Base-by-base conservation (phyloP, 352 stramenopile genomes). In the Globisporangium sylvaticum region DNA sequence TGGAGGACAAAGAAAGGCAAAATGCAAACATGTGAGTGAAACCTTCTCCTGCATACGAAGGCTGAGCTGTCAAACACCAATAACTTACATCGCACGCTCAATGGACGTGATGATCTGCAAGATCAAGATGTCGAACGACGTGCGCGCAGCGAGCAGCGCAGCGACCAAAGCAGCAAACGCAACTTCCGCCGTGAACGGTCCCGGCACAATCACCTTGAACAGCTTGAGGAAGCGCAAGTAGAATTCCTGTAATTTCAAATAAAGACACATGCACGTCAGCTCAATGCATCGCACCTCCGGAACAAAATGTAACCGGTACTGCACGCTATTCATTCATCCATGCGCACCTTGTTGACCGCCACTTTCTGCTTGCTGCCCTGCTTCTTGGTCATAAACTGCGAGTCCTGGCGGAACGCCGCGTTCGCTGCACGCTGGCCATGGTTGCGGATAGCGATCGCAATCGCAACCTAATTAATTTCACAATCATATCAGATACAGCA, bases 311-410 rank as follows among this genome's bases (percentile, higher is more conserved):
- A 58, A n/a, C 12, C 27, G 15, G 52, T 22, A 8, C 24, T 31
- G 8, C 29, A 32, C n/a, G n/a, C n/a, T n/a, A 56, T 14, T 7
- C 52, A 31, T 39, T 18, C 7, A 20, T 27, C 25, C 42, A 50
- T 12, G 34, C 24, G 37, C 58, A 84, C 77, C 68, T 80, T 74
- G 70, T 93, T 91, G 10, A 93, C 77, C 15, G 83, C 83, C 62
- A 90, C 81, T 32, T 81, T 84, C 22, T 89, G 75, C n/a, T 80
- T 78, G 60, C 72, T 84, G 59, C 80, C 83, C 15, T 88, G 76
- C 69, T 90, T 90, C 72, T 90, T 89, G 42, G 80, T 89, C 73
- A 89, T 89, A 62, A 87, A 91, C 67, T 89, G 74, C 53, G 84
- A 91, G 58, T 93, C 80, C 37, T 80, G 56, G 4, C 62, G 58